Evolutionary conservation across 768 basidiomycete genomes (phyloP).

Genomic region (Podaxis pistillaris): DNA sequence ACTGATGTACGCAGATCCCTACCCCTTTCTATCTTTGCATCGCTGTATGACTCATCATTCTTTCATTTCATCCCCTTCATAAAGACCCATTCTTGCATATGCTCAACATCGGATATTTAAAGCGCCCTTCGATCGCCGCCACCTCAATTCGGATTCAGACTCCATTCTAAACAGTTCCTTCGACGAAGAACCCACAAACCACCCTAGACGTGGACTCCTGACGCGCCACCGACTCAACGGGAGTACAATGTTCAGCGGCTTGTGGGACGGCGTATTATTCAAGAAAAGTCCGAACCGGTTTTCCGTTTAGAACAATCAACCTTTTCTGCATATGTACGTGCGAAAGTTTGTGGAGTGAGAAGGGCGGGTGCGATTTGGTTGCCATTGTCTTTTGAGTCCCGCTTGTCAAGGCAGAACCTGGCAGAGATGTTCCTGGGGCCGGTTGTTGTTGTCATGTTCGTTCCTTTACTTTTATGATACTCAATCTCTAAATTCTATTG

Average conservation of each 20-base stretch:
- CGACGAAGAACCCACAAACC: neutral
- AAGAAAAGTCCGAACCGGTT: conserved; percentile 24
- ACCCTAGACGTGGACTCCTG: conserved; percentile 15
- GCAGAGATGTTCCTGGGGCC: neutral
- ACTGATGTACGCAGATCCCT: conserved; percentile 45
- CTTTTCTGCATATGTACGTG: neutral
- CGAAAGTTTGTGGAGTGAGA: conserved; percentile 6
- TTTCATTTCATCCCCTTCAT: conserved; percentile 2
- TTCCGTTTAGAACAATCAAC: conserved; percentile 21
- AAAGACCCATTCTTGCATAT: conserved; percentile 51
- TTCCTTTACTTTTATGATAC: neutral
- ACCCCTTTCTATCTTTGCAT: neutral
- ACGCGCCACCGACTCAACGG: conserved; percentile 19
- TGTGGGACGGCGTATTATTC: conserved; percentile 26
- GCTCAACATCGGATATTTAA: conserved; percentile 53
- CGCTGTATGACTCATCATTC: neutral
- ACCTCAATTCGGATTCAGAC: neutral
- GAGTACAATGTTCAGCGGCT: conserved; percentile 21
- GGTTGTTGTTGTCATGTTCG: neutral
- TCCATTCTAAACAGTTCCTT: conserved; percentile 14
- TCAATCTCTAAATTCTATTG: neutral
- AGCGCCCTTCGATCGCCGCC: conserved; percentile 42
- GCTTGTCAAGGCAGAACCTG: neutral
- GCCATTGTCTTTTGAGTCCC: neutral
- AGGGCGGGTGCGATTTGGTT: neutral